Conservation (phyloP, 2,329 filamentous ascomycete genomes). For the Chalaropsis thielavioides region DNA sequence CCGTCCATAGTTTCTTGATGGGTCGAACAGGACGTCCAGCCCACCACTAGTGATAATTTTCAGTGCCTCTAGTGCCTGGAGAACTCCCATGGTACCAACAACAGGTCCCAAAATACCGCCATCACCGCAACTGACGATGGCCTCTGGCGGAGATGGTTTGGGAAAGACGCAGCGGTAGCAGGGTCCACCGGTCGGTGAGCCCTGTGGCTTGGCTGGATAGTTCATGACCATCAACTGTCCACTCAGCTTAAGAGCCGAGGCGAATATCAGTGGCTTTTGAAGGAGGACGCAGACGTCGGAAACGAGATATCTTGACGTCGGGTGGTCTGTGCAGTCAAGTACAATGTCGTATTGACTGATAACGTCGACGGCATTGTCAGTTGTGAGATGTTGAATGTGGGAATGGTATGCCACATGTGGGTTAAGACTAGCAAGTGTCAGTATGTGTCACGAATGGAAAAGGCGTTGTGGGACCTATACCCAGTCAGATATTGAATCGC, state of each 20-base stretch:
- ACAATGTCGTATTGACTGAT: constrained; percentile 65
- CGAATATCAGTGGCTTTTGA: constrained; percentile 68
- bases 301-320: constrained; percentile 79
- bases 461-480: constrained; percentile 26
- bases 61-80: constrained; percentile 81
- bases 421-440: constrained; percentile 45
- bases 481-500: constrained; percentile 44
- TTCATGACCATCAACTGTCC: constrained; percentile 86
- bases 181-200: constrained; percentile 47
- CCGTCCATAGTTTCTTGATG: constrained; percentile 7
- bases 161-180: constrained; percentile 94
- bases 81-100: constrained; percentile 80
- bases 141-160: constrained; percentile 67
- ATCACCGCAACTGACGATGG: constrained; percentile 75
- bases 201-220: constrained; percentile 51
- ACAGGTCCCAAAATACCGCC: constrained; percentile 86
- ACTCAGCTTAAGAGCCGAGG: constrained; percentile 75
- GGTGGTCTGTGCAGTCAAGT: constrained; percentile 91
- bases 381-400: constrained; percentile 49
- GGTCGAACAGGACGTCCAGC: constrained; percentile 17
- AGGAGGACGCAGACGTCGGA: constrained; percentile 78
- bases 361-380: constrained; percentile 51
- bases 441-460: neutral
- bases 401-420: constrained; percentile 50
- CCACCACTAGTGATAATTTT: constrained; percentile 51